These are phyloP conservation scores for Penicillium sp. DNA, from an alignment of 2,329 filamentous ascomycete species.

Conservation along the genomic window DNA sequence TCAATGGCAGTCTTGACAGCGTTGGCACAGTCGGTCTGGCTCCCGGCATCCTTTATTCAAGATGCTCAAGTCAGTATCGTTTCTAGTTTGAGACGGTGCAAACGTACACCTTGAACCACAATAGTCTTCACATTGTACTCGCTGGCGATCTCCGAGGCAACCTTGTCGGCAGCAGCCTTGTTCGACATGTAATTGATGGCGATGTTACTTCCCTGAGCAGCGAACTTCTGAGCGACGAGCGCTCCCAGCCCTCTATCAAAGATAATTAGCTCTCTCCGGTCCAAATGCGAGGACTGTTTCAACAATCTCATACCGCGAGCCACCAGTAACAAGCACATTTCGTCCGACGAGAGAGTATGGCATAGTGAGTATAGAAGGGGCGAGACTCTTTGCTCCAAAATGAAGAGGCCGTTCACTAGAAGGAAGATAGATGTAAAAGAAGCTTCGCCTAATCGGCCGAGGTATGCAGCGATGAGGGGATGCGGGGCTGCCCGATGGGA, in stretches of 20 bases:
- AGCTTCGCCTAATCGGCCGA: neutral
- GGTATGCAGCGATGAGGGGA: slow-evolving; percentile 6
- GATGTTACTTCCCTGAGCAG: slow-evolving; percentile 68
- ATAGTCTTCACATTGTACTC: slow-evolving; percentile 58
- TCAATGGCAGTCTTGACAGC: slow-evolving; percentile 64
- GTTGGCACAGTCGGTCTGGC: slow-evolving; percentile 60
- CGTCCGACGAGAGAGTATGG: slow-evolving; percentile 65
- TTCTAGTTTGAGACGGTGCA: neutral
- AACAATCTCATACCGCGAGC: slow-evolving; percentile 56
- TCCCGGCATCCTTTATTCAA: slow-evolving; percentile 60
- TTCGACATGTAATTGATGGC: slow-evolving; percentile 74
- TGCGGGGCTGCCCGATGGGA: slow-evolving; percentile 8
- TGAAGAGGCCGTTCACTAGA: neutral
- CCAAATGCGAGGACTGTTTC: slow-evolving; percentile 19
- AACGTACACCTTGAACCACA: slow-evolving; percentile 63
- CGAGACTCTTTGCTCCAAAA: too few relatives aligned
- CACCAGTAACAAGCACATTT: slow-evolving; percentile 68
- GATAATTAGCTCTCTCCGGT: neutral
- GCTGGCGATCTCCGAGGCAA: slow-evolving; percentile 60
- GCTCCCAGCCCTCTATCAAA: slow-evolving; percentile 70
- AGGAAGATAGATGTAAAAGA: neutral
- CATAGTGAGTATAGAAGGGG: slow-evolving; percentile 47
- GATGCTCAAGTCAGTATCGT: neutral
- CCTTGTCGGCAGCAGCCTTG: slow-evolving; percentile 60
- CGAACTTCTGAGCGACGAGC: slow-evolving; percentile 68